phyloP scores from a whole-genome alignment of 768 basidiomycete species.

The Rhizopogon roseolus region DNA sequence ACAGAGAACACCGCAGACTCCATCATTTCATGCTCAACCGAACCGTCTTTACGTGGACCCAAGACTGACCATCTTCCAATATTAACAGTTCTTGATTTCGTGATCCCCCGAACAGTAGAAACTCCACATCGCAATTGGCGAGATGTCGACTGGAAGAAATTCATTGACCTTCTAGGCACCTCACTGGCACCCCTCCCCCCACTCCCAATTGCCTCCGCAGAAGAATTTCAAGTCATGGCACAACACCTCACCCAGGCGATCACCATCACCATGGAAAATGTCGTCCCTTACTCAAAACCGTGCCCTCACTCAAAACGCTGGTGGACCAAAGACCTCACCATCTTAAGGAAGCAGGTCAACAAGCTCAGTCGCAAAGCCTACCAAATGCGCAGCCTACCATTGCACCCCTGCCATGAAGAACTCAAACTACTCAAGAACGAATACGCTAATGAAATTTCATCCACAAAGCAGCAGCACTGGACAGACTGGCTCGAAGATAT shows the following conservation, averaged over 20 bases:
- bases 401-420: not conserved
- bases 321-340: slow-evolving; percentile 13
- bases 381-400: not conserved
- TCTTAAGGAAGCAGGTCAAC: not conserved
- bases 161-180: not conserved
- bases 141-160: slow-evolving; percentile 3
- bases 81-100: not conserved
- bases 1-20: not conserved
- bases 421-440: slow-evolving; percentile 2
- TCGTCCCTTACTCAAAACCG: slow-evolving; percentile 7
- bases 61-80: slow-evolving; percentile 1
- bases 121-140: not conserved
- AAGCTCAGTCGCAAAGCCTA: not conserved
- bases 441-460: slow-evolving; percentile 15
- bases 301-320: slow-evolving; percentile 13
- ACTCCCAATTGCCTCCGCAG: too few species aligned
- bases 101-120: not conserved
- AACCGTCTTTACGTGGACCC: not conserved
- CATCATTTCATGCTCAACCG: not conserved
- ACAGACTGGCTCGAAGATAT: slow-evolving; percentile 23
- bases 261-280: too few species aligned
- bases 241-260: too few species aligned
- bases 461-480: slow-evolving; percentile 17
- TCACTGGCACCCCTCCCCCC: too few species aligned
- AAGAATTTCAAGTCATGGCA: too few species aligned